Conservation (phyloP, 2,329 filamentous ascomycete genomes). For the Epichloe brachyelytri region DNA sequence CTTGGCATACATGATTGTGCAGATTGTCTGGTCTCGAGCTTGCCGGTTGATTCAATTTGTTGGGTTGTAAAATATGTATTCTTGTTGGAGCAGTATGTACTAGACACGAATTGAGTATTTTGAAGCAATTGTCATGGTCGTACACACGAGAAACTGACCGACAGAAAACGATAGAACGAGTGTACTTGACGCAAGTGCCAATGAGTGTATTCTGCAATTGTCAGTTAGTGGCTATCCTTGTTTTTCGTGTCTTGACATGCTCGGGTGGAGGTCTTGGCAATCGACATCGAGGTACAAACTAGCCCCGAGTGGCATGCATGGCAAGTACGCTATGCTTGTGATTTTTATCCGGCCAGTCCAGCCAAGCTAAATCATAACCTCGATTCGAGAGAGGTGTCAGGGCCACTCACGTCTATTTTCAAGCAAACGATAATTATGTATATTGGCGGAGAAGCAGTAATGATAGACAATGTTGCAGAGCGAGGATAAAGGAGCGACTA, state of each 20-base stretch:
- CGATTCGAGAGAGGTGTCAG: neutral
- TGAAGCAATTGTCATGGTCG: neutral
- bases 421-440: slow-evolving; percentile 6
- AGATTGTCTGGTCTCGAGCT: neutral
- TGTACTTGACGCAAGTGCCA: slow-evolving; percentile 46
- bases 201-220: slow-evolving; percentile 29
- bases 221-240: slow-evolving; percentile 6
- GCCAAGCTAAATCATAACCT: neutral
- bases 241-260: neutral
- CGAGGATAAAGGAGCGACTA: slow-evolving; percentile 30
- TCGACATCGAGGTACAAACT: neutral
- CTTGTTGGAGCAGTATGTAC: neutral
- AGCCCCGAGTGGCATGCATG: neutral
- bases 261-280: neutral
- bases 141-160: slow-evolving; percentile 18
- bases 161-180: slow-evolving; percentile 40
- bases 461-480: neutral
- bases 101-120: neutral
- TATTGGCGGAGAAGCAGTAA: slow-evolving; percentile 4
- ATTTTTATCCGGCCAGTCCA: neutral
- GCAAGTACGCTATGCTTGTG: neutral
- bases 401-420: slow-evolving; percentile 10
- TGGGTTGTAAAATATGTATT: neutral
- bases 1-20: slow-evolving; percentile 34
- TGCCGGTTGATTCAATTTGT: neutral